Base-by-base conservation (phyloP, 768 basidiomycete species). In the Pleurotus giganteus region DNA sequence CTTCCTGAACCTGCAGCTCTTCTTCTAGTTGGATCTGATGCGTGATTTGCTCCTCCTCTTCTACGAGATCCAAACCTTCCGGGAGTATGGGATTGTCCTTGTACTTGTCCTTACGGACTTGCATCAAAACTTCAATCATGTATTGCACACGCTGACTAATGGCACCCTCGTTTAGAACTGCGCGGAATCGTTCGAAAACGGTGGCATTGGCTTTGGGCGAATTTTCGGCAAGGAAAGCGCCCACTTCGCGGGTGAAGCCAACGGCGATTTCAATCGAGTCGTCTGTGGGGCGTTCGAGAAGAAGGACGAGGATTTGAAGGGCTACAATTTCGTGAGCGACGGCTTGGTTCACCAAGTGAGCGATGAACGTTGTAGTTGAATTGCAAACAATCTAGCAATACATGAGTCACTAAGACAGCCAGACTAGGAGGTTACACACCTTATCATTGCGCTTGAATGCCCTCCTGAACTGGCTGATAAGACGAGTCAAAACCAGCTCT, bases 91-190 rank as follows among this genome's bases (percentile, higher is more conserved):
- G 95, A 68, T 99, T 98, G 66, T 98, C 97, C 79, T 98, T 98
- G 79, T 92, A 98, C 71, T 94, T 95, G 77, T 99, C 97, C 76
- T 97, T 98, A 61, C 97, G 81, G 6, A 97, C 92, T 72, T 98
- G 97, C 92, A 99, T 98, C 44, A 98, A 79, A 2, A 98, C 97
- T 73, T 98, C 97, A 61, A 99, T 93, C 97, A 98, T 98, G 72
- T 98, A 99, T 67, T 98, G 97, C 26, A 96, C 92, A 61, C 97
- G 85, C 62, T 98, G 94, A 64, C 91, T 94, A 69, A 99, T 96
- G 41, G 81, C 76, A 23, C 94, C 94, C 69, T 98, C 97, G 70
- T 98, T 97, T 29, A 99, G 76, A 7, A 98, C 94, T 0, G 93
- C 92, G 43, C 97, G 88, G 84, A 98, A 98, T 21, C 95, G 90